phyloP scores from a whole-genome alignment of 805 yeast species.

The Alloascoidea hylecoeti region DNA sequence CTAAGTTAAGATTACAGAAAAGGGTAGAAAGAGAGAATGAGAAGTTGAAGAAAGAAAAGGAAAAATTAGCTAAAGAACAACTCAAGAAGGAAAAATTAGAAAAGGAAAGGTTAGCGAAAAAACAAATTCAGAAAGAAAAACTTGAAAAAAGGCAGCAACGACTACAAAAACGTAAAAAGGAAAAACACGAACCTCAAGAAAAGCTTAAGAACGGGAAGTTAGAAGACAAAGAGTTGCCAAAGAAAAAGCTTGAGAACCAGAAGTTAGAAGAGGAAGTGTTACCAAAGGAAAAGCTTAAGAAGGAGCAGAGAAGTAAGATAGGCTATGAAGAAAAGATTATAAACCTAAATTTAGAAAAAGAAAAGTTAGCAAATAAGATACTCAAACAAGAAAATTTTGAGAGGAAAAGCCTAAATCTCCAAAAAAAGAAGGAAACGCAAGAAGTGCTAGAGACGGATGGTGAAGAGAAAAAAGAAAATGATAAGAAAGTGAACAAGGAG shows the following conservation, averaged over 20 bases:
- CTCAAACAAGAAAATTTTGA: conserved; percentile 1
- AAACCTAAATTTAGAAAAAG: neutral
- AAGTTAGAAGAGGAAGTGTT: neutral
- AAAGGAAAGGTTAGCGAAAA: neutral
- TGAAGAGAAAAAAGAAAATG: neutral
- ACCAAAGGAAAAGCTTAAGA: neutral
- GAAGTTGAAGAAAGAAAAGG: neutral
- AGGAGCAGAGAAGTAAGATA: neutral
- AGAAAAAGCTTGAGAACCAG: neutral
- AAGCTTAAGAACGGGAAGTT: neutral
- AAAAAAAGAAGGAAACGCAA: neutral
- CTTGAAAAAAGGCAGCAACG: no score
- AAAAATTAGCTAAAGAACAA: neutral
- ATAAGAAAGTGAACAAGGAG: neutral
- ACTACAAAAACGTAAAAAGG: no score
- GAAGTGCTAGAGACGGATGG: neutral
- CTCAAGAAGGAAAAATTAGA: neutral
- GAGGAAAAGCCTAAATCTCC: conserved; percentile 1
- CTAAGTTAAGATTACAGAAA: neutral
- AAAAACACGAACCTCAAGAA: neutral
- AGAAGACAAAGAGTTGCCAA: neutral
- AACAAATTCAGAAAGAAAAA: neutral
- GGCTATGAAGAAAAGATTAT: no score
- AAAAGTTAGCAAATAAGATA: neutral
- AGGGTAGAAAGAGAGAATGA: neutral